Evolutionary conservation across 768 basidiomycete genomes (phyloP).

Genomic region (Suillus sp.): DNA sequence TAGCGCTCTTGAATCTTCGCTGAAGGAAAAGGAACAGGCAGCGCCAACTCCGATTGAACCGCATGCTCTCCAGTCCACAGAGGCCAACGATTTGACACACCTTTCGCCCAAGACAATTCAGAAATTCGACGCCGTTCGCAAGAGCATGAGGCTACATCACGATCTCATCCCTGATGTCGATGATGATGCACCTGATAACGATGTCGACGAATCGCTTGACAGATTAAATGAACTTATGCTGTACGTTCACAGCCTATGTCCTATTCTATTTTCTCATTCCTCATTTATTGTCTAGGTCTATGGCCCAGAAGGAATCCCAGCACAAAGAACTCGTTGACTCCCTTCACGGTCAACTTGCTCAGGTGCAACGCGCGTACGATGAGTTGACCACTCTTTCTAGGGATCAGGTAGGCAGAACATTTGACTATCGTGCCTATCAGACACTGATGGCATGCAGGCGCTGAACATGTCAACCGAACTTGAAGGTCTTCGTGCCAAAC

Average conservation of each 20-base stretch:
- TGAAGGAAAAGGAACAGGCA: conserved; percentile 41
- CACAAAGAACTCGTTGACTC: conserved; percentile 81
- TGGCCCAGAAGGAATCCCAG: conserved; percentile 95
- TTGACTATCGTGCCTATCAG: background rate
- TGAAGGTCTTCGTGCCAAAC: conserved; percentile 67
- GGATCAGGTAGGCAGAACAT: conserved; percentile 64
- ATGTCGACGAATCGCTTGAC: conserved; percentile 70
- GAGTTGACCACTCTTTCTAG: conserved; percentile 78
- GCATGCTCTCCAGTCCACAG: conserved; percentile 15
- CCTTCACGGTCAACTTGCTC: conserved; percentile 65
- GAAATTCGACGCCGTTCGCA: conserved; percentile 74
- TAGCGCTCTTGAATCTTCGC: conserved; percentile 59
- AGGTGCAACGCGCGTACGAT: conserved; percentile 78
- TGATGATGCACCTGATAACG: conserved; percentile 37
- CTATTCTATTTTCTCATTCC: conserved; percentile 10
- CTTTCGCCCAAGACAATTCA: conserved; percentile 73
- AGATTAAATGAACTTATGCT: conserved; percentile 91
- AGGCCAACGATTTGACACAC: conserved; percentile 32
- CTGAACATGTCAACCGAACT: conserved; percentile 89
- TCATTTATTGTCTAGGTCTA: conserved; percentile 58
- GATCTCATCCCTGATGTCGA: conserved; percentile 37
- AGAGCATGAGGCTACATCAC: conserved; percentile 57
- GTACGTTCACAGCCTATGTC: conserved; percentile 46
- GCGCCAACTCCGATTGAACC: background rate
- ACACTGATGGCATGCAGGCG: conserved; percentile 44